A percentile compares a stretch with the other conserved stretches of the same genome.
These are phyloP conservation scores for Mortierella sp. DNA, from an alignment of 371 early-diverging fungal genomes.

Conservation along the genomic window DNA sequence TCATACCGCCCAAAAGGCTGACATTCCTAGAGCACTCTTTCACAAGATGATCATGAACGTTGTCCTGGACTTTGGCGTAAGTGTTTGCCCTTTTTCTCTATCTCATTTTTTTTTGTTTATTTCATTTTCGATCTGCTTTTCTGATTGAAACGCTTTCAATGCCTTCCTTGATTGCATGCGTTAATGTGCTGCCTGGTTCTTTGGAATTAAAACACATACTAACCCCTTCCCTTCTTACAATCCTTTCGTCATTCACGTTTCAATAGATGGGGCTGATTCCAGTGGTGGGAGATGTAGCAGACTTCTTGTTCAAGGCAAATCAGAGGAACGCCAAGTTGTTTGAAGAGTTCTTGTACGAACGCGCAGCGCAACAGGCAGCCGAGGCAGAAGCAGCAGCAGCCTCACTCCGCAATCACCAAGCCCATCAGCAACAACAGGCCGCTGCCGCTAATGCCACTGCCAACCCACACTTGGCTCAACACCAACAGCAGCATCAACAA, in stretches of 20 bases:
- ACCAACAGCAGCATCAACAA: conserved; percentile 3
- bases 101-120: background rate
- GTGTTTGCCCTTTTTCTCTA: background rate
- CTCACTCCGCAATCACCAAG: background rate
- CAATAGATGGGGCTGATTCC: conserved; percentile 39
- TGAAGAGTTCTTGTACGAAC: conserved; percentile 42
- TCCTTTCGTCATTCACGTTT: background rate
- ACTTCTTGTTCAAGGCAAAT: conserved; percentile 54
- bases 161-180: conserved; percentile 12
- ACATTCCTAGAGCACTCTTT: conserved; percentile 38
- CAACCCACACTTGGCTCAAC: background rate
- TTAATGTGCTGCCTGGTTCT: background rate
- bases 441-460: conserved; percentile 3
- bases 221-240: conserved; percentile 2
- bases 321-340: conserved; percentile 46
- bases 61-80: conserved; percentile 42
- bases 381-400: conserved; percentile 20
- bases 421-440: conserved; percentile 16
- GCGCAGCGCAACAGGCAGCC: conserved; percentile 24
- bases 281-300: conserved; percentile 41
- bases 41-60: conserved; percentile 45
- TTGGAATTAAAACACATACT: background rate
- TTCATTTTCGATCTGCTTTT: background rate
- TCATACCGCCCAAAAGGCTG: conserved; percentile 43
- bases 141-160: background rate